phyloP scores from a whole-genome alignment of 345 rosid species.

The Citrus sp. region DNA sequence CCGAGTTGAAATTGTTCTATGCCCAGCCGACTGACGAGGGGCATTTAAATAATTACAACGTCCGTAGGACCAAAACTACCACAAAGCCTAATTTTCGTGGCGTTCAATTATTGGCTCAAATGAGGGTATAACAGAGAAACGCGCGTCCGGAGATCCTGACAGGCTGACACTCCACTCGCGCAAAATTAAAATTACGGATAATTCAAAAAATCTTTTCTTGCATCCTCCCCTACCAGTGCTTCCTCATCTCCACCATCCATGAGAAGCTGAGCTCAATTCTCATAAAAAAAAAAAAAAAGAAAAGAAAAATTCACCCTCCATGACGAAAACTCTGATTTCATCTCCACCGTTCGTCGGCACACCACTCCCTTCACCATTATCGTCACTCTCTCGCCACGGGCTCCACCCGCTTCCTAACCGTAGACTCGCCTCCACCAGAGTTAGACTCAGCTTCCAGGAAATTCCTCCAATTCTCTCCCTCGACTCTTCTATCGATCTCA shows the following conservation, averaged over 20 bases:
- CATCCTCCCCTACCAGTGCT: conserved; percentile 1
- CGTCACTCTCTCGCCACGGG: conserved; percentile 39
- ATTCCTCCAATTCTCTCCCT: conserved; percentile 64
- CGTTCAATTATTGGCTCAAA: not conserved
- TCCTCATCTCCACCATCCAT: conserved; percentile 20
- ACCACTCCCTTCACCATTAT: conserved; percentile 35
- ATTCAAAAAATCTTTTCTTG: not conserved
- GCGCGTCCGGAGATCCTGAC: not conserved
- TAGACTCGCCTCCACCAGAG: conserved; percentile 49
- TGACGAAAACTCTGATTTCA: conserved; percentile 85
- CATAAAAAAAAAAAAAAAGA: not conserved
- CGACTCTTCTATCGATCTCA: conserved; percentile 49
- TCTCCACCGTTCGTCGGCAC: conserved; percentile 70
- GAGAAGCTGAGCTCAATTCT: conserved; percentile 12
- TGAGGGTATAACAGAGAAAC: too few species aligned
- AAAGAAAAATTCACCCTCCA: conserved; percentile 10
- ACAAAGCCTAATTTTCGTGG: not conserved
- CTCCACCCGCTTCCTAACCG: conserved; percentile 44
- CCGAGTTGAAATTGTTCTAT: not conserved
- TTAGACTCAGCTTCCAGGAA: conserved; percentile 66
- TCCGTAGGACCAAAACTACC: not conserved
- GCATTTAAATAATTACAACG: not conserved
- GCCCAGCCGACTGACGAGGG: not conserved
- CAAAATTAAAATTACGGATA: conserved; percentile 12
- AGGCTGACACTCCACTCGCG: not conserved